A percentile compares a stretch with the other conserved stretches of the same genome.
Evolutionary conservation across 345 rosid species (phyloP).

Genomic region (Ceriops zippeliana): DNA sequence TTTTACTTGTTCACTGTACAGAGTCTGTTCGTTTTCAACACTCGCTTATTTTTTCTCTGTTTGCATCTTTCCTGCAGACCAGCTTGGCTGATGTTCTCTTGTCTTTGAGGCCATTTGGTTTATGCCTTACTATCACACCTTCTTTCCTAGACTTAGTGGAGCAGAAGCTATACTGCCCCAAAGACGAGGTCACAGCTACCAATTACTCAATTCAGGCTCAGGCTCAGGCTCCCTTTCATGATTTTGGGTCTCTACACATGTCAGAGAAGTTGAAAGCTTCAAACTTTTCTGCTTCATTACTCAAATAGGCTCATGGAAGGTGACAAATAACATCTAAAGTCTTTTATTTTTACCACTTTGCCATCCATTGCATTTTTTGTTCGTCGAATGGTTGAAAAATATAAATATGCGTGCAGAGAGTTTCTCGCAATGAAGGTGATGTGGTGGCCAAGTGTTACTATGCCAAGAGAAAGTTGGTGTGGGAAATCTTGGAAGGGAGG

Average conservation of each 20-base stretch:
- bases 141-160: not conserved
- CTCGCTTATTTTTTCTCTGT: too few species aligned
- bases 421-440: constrained; percentile 32
- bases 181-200: not conserved
- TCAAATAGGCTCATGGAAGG: constrained; percentile 3
- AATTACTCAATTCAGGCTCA: too few species aligned
- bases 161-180: not conserved
- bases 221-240: too few species aligned
- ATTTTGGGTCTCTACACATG: too few species aligned
- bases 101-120: not conserved
- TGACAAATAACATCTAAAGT: not conserved
- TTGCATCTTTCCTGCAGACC: not conserved
- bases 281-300: not conserved
- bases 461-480: constrained; percentile 52
- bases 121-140: not conserved
- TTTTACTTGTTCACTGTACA: too few species aligned
- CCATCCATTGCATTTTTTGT: not conserved
- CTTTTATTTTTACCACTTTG: not conserved
- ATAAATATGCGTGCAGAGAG: constrained; percentile 25
- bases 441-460: constrained; percentile 57
- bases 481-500: constrained; percentile 46
- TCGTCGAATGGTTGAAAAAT: too few species aligned
- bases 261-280: not conserved
- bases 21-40: too few species aligned
- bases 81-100: not conserved